Evolutionary conservation across 2,329 filamentous ascomycete species (phyloP).

Genomic region (Thelonectria blattea): DNA sequence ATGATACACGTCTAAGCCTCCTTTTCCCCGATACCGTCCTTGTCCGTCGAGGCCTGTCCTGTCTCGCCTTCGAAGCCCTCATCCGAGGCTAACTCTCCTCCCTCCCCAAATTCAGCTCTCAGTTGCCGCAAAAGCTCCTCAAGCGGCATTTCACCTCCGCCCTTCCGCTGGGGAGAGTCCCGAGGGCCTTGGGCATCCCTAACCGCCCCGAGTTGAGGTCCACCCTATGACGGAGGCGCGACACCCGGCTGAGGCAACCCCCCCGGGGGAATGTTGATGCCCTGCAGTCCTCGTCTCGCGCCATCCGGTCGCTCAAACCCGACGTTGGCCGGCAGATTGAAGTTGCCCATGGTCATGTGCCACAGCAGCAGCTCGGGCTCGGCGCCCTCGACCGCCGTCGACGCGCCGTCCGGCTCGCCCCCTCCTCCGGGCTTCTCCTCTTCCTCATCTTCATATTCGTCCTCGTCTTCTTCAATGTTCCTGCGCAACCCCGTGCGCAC

Average conservation of each 20-base stretch:
- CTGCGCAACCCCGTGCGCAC: slow-evolving; percentile 74
- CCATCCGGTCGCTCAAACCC: slow-evolving; percentile 49
- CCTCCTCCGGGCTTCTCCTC: slow-evolving; percentile 33
- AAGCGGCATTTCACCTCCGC: too few relatives aligned
- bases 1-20: too few relatives aligned
- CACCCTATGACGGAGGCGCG: slow-evolving; percentile 24
- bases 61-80: too few relatives aligned
- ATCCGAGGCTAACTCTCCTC: neutral
- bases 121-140: neutral
- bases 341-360: slow-evolving; percentile 53
- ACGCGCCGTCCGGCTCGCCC: slow-evolving; percentile 22
- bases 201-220: neutral
- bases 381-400: slow-evolving; percentile 41
- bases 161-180: neutral
- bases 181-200: neutral
- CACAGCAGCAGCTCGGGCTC: slow-evolving; percentile 57
- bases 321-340: slow-evolving; percentile 52
- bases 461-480: slow-evolving; percentile 56
- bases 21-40: too few relatives aligned
- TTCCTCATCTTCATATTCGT: slow-evolving; percentile 56
- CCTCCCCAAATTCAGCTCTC: neutral
- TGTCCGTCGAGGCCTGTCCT: too few relatives aligned
- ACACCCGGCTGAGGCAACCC: neutral
- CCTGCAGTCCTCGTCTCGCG: slow-evolving; percentile 42
- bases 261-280: slow-evolving; percentile 43